Base-by-base conservation (phyloP, 1,139 yeast species). In the Scheffersomyces lignicola region DNA sequence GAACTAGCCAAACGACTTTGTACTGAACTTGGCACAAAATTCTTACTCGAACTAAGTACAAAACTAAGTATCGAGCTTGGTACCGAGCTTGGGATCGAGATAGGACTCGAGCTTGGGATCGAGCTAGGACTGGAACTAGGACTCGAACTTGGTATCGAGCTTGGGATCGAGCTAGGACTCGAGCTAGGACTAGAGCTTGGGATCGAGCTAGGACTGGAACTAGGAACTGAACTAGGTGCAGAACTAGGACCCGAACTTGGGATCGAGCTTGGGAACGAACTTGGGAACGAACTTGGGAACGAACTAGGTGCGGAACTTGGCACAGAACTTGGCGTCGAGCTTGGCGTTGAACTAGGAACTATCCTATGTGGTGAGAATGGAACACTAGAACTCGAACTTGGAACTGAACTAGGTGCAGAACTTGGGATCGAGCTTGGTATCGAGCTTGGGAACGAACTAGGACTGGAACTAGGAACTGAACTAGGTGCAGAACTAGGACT, bases 51-150 rank as follows among this genome's bases (percentile, higher is more conserved):
- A 20, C 23, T 20, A n/a, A 20, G 8, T 8, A n/a, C 8, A n/a
- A 8, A 9, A n/a, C 23, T 20, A 9, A 20, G 8, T 20, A 9
- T 8, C 23, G n/a, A n/a, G n/a, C 23, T 20, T 8, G 23, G n/a
- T 20, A 20, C 23, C 8, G 10, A 9, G n/a, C n/a, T 9, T 9
- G 8, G n/a, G n/a, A 8, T 20, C n/a, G 23, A 20, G 23, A 8
- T 20, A 20, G 23, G n/a, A 16, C 28, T 21, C 9, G 33, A 21
- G 17, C 33, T 31, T 9, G 23, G n/a, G 13, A 20, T 21, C 9
- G 33, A 21, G 17, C 33, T 31, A 12, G 28, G 16, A 23, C 16
- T 20, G 6, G 33, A 21, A 13, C 25, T 8, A 8, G 16, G 23
- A 11, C 33, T 31, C 3, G 33, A 22, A 13, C 26, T 31, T 11